Evolutionary conservation across 2,329 filamentous ascomycete genomes (phyloP).

Genomic region (Nemania bipapillata): DNA sequence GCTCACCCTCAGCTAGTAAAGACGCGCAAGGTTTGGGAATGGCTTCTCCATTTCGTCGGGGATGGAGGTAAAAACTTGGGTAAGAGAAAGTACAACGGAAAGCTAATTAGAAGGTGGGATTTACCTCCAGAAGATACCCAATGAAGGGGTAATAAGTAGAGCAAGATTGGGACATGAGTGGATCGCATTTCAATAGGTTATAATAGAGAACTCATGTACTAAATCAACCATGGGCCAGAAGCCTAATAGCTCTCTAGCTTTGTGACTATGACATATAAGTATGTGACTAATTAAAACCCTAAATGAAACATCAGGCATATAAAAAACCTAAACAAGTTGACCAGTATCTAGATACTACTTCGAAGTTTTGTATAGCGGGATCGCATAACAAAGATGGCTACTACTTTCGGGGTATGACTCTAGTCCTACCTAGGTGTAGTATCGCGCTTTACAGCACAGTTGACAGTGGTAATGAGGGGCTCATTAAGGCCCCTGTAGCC

Average conservation of each 20-base stretch:
- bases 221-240: neutral
- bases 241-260: no score
- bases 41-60: constrained; percentile 77
- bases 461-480: constrained; percentile 12
- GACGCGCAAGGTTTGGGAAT: constrained; percentile 74
- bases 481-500: constrained; percentile 8
- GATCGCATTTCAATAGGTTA: neutral
- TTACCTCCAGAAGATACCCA: constrained; percentile 51
- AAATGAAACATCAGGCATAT: no score
- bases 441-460: neutral
- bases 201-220: neutral
- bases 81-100: constrained; percentile 47
- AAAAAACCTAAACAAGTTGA: no score
- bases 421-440: no score
- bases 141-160: constrained; percentile 23
- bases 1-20: constrained; percentile 68
- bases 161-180: neutral
- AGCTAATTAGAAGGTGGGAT: constrained; percentile 49
- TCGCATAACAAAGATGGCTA: no score
- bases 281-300: no score
- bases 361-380: no score
- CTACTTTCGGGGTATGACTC: neutral
- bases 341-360: no score
- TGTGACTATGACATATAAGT: no score
- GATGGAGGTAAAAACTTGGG: constrained; percentile 47